phyloP scores from a whole-genome alignment of 2,329 filamentous ascomycete genomes.

The Byssochlamys sp. region DNA sequence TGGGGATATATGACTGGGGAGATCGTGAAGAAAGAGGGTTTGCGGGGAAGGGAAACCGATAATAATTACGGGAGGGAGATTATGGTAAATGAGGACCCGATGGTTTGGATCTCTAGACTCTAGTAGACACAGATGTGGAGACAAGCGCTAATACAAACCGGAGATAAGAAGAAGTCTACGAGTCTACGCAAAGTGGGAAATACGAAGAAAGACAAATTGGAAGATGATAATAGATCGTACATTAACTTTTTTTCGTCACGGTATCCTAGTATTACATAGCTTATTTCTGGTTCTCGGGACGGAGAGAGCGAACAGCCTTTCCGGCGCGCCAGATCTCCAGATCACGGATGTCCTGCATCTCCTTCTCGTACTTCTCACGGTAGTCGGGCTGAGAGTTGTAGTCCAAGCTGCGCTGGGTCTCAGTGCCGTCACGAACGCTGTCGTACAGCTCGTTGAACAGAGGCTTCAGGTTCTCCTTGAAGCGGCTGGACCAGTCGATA shows the following conservation, averaged over 20 bases:
- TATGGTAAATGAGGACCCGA: background rate
- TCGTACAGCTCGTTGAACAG: slow-evolving; percentile 97
- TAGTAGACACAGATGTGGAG: background rate
- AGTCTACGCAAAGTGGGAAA: background rate
- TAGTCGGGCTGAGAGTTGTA: slow-evolving; percentile 96
- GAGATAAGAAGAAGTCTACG: background rate
- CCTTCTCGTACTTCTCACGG: slow-evolving; percentile 91
- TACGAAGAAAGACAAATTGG: background rate
- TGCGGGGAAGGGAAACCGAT: background rate
- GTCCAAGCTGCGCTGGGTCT: slow-evolving; percentile 92
- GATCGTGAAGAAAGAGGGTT: background rate
- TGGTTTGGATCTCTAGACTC: background rate
- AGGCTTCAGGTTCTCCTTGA: slow-evolving; percentile 98
- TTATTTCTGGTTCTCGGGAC: slow-evolving; percentile 79
- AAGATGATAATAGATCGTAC: background rate
- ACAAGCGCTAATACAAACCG: background rate
- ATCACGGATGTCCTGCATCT: slow-evolving; percentile 96
- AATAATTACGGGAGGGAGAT: background rate
- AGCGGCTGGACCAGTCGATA: slow-evolving; percentile 94
- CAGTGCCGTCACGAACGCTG: slow-evolving; percentile 77
- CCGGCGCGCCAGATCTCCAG: slow-evolving; percentile 98
- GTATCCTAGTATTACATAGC: background rate
- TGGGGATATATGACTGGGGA: background rate
- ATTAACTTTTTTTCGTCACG: slow-evolving; percentile 1
- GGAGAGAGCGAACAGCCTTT: slow-evolving; percentile 85